Evolutionary conservation across 192 early-diverging fungal genomes (phyloP).

Genomic region (Paraglomus occultum): DNA sequence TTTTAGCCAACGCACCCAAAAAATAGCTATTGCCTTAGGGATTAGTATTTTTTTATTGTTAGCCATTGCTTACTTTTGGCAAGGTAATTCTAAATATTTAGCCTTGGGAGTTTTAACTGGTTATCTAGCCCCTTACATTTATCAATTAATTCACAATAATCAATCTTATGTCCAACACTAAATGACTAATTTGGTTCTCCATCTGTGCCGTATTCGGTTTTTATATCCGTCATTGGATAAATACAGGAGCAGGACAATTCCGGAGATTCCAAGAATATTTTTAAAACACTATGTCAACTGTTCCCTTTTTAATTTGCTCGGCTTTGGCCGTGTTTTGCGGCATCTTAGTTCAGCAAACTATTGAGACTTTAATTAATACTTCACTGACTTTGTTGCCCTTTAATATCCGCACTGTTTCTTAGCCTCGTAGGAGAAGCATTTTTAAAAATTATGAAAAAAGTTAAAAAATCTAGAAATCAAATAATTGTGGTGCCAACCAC

Average conservation of each 20-base stretch:
- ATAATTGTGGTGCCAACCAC: background rate
- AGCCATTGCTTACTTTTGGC: constrained; percentile 14
- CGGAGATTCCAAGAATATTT: background rate
- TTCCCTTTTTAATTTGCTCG: background rate
- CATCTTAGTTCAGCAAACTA: background rate
- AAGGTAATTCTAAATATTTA: too few relatives aligned
- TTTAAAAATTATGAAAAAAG: too few relatives aligned
- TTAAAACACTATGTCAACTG: constrained; percentile 13
- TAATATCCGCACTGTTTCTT: too few relatives aligned
- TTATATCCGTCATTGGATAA: constrained; percentile 17
- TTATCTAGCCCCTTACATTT: background rate
- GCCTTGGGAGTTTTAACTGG: background rate
- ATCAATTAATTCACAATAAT: background rate
- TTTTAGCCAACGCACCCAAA: background rate
- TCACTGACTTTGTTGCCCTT: background rate
- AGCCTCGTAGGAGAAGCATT: too few relatives aligned
- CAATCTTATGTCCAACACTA: background rate
- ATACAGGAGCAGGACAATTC: constrained; percentile 1
- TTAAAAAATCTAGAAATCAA: too few relatives aligned
- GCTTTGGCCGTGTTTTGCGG: background rate
- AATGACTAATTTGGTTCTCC: constrained; percentile 1
- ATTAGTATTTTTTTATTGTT: constrained; percentile 16
- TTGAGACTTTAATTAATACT: constrained; percentile 15
- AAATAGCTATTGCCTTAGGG: background rate
- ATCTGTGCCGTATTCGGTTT: background rate